Conservation (phyloP, 2,329 filamentous ascomycete genomes). For the Cordyceps pruinosa region DNA sequence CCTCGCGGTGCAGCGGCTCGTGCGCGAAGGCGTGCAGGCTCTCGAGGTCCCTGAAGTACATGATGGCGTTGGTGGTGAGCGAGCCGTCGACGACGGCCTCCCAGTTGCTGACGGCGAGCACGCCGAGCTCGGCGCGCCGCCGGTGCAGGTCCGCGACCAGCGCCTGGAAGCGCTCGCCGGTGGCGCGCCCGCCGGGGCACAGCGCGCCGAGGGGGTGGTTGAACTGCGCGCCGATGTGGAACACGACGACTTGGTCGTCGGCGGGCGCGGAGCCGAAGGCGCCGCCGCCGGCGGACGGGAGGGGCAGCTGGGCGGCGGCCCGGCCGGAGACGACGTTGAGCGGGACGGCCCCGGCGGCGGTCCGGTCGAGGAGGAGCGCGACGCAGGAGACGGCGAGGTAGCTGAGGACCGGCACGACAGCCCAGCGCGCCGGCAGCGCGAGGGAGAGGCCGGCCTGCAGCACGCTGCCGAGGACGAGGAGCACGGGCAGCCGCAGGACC, state of each 20-base stretch:
- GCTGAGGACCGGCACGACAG: conserved; percentile 22
- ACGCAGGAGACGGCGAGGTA: conserved; percentile 16
- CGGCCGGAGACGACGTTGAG: conserved; percentile 26
- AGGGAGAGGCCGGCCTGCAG: conserved; percentile 28
- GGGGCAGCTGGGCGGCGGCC: conserved; percentile 27
- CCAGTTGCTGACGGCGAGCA: conserved; percentile 39
- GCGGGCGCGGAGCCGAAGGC: conserved; percentile 23
- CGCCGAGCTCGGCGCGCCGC: conserved; percentile 37
- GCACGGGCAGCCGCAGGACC: conserved; percentile 28
- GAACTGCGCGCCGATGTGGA: conserved; percentile 38
- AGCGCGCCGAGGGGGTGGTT: conserved; percentile 45
- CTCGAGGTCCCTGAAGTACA: conserved; percentile 45
- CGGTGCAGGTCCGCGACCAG: conserved; percentile 31
- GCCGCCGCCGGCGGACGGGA: conserved; percentile 13
- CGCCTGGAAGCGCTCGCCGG: conserved; percentile 30
- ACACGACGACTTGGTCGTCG: conserved; percentile 30
- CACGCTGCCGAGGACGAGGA: conserved; percentile 28
- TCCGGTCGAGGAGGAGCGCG: conserved; percentile 24
- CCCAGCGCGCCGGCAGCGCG: conserved; percentile 28
- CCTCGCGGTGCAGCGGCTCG: conserved; percentile 37
- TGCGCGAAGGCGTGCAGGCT: conserved; percentile 47
- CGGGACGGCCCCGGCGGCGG: conserved; percentile 21
- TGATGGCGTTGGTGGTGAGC: conserved; percentile 36
- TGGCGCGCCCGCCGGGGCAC: conserved; percentile 35
- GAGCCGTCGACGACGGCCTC: conserved; percentile 29